phyloP scores from a whole-genome alignment of 805 yeast species.

The Schwanniomyces occidentalis region DNA sequence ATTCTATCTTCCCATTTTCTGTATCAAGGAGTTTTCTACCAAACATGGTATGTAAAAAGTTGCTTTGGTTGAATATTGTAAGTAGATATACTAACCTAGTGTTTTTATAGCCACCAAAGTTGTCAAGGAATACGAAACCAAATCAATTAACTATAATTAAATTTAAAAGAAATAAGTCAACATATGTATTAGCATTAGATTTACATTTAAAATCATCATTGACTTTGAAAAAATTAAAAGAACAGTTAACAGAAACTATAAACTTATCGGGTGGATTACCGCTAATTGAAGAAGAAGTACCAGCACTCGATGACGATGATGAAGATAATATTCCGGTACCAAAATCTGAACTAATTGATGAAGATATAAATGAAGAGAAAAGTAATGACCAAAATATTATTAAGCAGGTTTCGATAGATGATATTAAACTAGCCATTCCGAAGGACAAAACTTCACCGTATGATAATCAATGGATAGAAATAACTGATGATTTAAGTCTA shows the following conservation, averaged over 20 bases:
- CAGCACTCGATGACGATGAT: slow-evolving; percentile 21
- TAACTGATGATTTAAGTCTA: slow-evolving; percentile 27
- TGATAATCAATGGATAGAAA: slow-evolving; percentile 35
- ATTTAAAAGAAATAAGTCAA: slow-evolving; percentile 32
- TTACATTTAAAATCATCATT: slow-evolving; percentile 15
- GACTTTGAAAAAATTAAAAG: slow-evolving; percentile 19
- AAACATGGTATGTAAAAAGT: slow-evolving; percentile 12
- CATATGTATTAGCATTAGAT: slow-evolving; percentile 30
- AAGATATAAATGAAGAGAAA: slow-evolving; percentile 5
- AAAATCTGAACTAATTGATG: slow-evolving; percentile 30
- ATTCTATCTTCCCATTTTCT: too few species aligned
- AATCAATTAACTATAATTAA: slow-evolving; percentile 28
- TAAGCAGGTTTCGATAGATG: slow-evolving; percentile 14
- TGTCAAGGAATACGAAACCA: slow-evolving; percentile 8
- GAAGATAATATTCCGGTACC: slow-evolving; percentile 36
- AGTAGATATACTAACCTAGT: slow-evolving; percentile 4
- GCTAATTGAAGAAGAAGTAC: slow-evolving; percentile 25
- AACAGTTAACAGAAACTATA: slow-evolving; percentile 36
- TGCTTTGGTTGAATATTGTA: not conserved
- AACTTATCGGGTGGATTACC: slow-evolving; percentile 50
- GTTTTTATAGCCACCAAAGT: slow-evolving; percentile 27
- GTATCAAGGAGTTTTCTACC: too few species aligned
- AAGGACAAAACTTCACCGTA: slow-evolving; percentile 36
- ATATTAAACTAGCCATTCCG: slow-evolving; percentile 43
- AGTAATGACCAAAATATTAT: slow-evolving; percentile 4